phyloP scores from a whole-genome alignment of 129 eudicot species.

The Escallonia rubra region DNA sequence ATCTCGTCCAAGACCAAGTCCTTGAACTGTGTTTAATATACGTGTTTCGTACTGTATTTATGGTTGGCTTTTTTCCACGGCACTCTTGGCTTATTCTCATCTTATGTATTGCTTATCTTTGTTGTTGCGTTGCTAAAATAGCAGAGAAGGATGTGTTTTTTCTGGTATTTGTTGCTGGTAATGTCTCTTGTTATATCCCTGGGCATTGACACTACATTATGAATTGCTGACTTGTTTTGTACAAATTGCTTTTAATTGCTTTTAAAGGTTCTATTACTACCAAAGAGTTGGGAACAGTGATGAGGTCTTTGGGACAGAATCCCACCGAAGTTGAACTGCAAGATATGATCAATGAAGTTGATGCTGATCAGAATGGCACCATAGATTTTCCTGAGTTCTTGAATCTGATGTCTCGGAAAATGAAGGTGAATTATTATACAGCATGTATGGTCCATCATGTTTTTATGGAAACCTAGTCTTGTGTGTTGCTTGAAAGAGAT shows the following conservation, averaged over 20 bases:
- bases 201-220: no score
- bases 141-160: no score
- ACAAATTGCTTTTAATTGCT: neutral
- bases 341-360: conserved; percentile 46
- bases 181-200: no score
- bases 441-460: neutral
- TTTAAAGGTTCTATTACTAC: conserved; percentile 38
- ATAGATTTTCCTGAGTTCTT: conserved; percentile 43
- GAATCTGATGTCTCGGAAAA: conserved; percentile 41
- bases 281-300: conserved; percentile 50
- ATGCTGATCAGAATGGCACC: conserved; percentile 47
- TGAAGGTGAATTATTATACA: conserved; percentile 26
- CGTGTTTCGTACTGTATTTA: no score
- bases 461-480: neutral
- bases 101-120: no score
- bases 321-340: conserved; percentile 42
- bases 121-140: no score
- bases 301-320: conserved; percentile 46
- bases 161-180: no score
- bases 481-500: neutral
- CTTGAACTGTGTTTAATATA: no score
- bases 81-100: no score
- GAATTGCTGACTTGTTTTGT: no score
- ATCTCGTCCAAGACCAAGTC: no score
- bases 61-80: no score